A percentile compares a stretch with the other conserved stretches of the same genome.
Conservation (phyloP, 306 rosid genomes). For the Cucumis hystrix region DNA sequence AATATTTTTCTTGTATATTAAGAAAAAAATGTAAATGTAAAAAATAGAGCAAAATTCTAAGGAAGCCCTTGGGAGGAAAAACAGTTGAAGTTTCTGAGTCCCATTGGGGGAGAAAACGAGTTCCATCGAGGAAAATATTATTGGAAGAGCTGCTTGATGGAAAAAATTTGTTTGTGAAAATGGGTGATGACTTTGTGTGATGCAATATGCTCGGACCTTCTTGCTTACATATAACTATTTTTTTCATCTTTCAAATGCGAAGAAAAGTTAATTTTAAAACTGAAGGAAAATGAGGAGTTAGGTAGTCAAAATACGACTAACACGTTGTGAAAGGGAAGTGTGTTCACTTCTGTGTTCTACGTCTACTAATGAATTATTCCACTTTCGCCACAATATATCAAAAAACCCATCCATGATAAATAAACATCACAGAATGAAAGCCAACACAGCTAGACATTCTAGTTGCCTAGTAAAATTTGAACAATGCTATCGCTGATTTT, state of each 20-base stretch:
- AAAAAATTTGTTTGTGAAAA: neutral
- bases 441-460: neutral
- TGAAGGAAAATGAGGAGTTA: neutral
- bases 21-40: neutral
- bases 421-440: neutral
- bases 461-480: neutral
- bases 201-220: neutral
- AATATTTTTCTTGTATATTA: too few species aligned
- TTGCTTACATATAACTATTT: neutral
- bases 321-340: neutral
- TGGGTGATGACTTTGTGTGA: neutral
- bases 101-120: neutral
- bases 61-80: neutral
- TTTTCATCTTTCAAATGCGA: neutral
- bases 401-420: neutral
- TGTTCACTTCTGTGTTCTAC: neutral
- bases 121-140: neutral
- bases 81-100: neutral
- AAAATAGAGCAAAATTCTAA: neutral
- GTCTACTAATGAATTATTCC: neutral
- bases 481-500: neutral
- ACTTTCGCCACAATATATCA: neutral
- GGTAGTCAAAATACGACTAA: neutral
- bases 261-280: neutral
- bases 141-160: neutral